phyloP scores from a whole-genome alignment of 2,329 filamentous ascomycete genomes.

The Trichophyton equinum region DNA sequence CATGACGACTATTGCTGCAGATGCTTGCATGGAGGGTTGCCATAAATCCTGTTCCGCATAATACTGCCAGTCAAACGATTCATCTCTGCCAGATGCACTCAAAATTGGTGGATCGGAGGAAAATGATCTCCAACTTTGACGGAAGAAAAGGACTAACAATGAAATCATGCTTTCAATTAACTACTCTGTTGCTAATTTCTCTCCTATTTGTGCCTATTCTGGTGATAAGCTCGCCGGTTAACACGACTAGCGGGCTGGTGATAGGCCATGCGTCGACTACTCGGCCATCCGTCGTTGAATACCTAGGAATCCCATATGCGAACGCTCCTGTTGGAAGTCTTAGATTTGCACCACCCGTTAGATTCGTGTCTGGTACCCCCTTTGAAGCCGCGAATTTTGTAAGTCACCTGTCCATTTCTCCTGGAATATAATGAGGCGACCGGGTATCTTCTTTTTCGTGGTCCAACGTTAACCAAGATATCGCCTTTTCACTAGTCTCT shows the following conservation, averaged over 20 bases:
- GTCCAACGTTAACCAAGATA: not conserved
- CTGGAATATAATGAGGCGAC: not conserved
- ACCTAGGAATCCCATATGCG: slow-evolving; percentile 12
- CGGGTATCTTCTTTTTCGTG: not conserved
- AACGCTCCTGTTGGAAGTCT: slow-evolving; percentile 9
- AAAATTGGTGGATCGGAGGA: not conserved
- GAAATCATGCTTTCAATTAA: not conserved
- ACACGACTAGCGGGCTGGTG: slow-evolving; percentile 11
- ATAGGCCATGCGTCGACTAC: slow-evolving; percentile 10
- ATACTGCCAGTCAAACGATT: not conserved
- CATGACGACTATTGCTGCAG: not conserved
- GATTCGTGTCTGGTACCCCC: not conserved
- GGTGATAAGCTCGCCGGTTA: not conserved
- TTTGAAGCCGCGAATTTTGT: slow-evolving; percentile 3
- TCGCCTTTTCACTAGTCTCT: not conserved
- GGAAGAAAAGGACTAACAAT: not conserved
- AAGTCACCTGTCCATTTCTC: not conserved
- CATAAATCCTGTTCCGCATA: not conserved
- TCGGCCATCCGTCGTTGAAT: slow-evolving; percentile 11
- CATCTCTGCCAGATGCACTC: not conserved
- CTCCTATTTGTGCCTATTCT: not conserved
- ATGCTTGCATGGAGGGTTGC: not conserved
- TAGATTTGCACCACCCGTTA: slow-evolving; percentile 9
- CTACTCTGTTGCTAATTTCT: not conserved
- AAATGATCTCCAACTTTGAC: not conserved